Percentiles rank a stretch among this genome's conserved stretches.
phyloP scores from a whole-genome alignment of 2,329 filamentous ascomycete species.

The Exserohilum turcica region DNA sequence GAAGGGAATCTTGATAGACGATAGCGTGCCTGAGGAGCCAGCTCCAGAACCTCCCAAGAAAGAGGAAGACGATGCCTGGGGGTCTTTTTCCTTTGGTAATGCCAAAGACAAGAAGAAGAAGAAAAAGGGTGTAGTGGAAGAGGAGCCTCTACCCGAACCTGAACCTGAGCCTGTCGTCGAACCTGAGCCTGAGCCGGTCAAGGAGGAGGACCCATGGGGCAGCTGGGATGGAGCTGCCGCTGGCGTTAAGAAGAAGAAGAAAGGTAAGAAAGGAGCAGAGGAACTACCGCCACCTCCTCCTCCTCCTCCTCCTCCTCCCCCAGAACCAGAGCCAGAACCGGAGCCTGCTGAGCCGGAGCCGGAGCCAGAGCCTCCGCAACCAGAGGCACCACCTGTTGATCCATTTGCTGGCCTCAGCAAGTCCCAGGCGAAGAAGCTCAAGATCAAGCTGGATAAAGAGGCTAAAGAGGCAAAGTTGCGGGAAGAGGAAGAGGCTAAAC shows the following conservation, averaged over 20 bases:
- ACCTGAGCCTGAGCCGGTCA: constrained; percentile 34
- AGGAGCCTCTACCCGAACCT: constrained; percentile 19
- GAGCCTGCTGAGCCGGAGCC: constrained; percentile 15
- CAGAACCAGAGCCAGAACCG: constrained; percentile 8
- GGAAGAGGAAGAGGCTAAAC: constrained; percentile 24
- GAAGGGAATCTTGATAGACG: constrained; percentile 41
- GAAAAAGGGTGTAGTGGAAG: constrained; percentile 36
- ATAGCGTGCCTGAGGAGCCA: constrained; percentile 28
- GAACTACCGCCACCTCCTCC: constrained; percentile 27
- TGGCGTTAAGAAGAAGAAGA: constrained; percentile 37
- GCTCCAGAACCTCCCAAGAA: constrained; percentile 31
- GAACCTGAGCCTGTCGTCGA: constrained; percentile 7
- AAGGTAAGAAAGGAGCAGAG: constrained; percentile 33
- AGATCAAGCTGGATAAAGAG: constrained; percentile 46
- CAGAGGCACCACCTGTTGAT: constrained; percentile 45
- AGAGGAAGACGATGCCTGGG: constrained; percentile 31
- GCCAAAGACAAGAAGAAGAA: constrained; percentile 45
- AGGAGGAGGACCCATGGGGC: constrained; percentile 40
- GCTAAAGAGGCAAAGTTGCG: constrained; percentile 27
- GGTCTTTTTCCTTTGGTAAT: constrained; percentile 33
- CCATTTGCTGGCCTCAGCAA: constrained; percentile 40
- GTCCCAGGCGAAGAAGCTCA: constrained; percentile 37
- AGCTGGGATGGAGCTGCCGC: constrained; percentile 26
- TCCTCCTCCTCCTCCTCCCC: constrained; percentile 25
- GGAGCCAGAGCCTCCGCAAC: constrained; percentile 46